phyloP scores from a whole-genome alignment of 352 stramenopile genomes.

The Peronospora farinosa region DNA sequence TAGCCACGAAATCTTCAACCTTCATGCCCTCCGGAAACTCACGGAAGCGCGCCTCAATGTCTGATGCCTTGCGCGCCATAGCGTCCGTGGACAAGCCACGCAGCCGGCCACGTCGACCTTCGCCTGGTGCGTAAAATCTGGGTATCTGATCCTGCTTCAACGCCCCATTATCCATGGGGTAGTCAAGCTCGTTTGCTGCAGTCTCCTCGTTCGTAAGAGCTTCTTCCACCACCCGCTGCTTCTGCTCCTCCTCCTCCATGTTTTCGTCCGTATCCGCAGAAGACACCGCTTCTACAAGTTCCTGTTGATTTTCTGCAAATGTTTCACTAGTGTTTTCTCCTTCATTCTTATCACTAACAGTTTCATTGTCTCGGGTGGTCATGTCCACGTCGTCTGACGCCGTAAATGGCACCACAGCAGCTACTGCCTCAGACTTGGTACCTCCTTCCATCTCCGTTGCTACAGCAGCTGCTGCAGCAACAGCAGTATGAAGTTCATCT shows the following conservation, averaged over 20 bases:
- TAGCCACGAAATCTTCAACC: slow-evolving; percentile 86
- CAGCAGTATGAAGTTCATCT: slow-evolving; percentile 51
- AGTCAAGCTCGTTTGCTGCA: slow-evolving; percentile 12
- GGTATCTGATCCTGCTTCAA: slow-evolving; percentile 42
- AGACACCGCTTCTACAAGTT: slow-evolving; percentile 5
- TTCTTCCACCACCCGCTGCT: slow-evolving; percentile 10
- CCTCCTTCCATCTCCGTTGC: slow-evolving; percentile 15
- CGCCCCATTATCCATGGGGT: slow-evolving; percentile 30
- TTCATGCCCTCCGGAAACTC: slow-evolving; percentile 82
- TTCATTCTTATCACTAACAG: slow-evolving; percentile 10
- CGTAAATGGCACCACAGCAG: background rate
- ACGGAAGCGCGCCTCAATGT: slow-evolving; percentile 74
- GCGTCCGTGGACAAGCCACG: slow-evolving; percentile 58
- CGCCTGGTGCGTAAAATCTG: slow-evolving; percentile 63
- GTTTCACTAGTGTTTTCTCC: slow-evolving; percentile 4
- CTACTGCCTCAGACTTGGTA: slow-evolving; percentile 8
- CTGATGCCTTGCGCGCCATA: slow-evolving; percentile 51
- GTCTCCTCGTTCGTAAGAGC: slow-evolving; percentile 2
- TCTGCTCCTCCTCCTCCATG: slow-evolving; percentile 26
- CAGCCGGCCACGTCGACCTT: slow-evolving; percentile 49
- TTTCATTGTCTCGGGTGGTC: slow-evolving; percentile 25
- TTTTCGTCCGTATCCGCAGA: slow-evolving; percentile 19
- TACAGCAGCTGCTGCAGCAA: slow-evolving; percentile 9
- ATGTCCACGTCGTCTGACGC: slow-evolving; percentile 44
- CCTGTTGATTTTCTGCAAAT: slow-evolving; percentile 11